These are phyloP conservation scores for Cairneyella variabilis DNA, from an alignment of 495 filamentous ascomycete genomes.

Conservation along the genomic window DNA sequence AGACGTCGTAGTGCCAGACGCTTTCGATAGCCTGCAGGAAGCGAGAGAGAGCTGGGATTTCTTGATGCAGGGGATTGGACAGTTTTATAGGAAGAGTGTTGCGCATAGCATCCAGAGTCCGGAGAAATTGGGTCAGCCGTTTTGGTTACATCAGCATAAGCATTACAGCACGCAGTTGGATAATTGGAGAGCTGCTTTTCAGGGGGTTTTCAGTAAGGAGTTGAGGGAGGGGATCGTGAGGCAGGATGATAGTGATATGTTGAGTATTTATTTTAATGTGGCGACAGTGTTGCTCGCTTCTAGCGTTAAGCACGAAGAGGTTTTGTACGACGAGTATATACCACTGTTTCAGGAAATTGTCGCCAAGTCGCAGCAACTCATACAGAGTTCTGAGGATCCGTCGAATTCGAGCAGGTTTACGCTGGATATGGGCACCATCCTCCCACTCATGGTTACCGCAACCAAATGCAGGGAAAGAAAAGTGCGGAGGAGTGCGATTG, in stretches of 20 bases:
- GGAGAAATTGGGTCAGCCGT: constrained; percentile 15
- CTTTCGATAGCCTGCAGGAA: constrained; percentile 24
- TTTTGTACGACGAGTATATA: constrained; percentile 25
- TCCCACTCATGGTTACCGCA: constrained; percentile 35
- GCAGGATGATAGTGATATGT: constrained; percentile 18
- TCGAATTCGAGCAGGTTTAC: constrained; percentile 23
- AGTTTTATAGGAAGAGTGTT: constrained; percentile 26
- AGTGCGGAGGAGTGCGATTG: constrained; percentile 41
- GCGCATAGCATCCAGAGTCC: constrained; percentile 21
- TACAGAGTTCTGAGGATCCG: constrained; percentile 21
- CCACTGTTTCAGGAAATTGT: constrained; percentile 24
- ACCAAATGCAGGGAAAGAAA: constrained; percentile 41
- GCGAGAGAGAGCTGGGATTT: constrained; percentile 26
- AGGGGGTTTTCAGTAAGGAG: constrained; percentile 18
- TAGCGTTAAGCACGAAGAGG: constrained; percentile 23
- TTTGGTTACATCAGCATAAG: constrained; percentile 24
- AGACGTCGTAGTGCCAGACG: constrained; percentile 18
- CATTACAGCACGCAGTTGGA: constrained; percentile 25
- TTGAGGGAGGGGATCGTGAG: constrained; percentile 10
- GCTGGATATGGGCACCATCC: constrained; percentile 36
- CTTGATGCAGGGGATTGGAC: constrained; percentile 24
- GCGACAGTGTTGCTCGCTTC: constrained; percentile 25
- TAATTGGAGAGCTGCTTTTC: constrained; percentile 23
- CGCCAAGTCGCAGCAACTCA: constrained; percentile 20
- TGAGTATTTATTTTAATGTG: constrained; percentile 27